Evolutionary conservation across 2,329 filamentous ascomycete species (phyloP), one percentile per base, ranked within the genome.

Genomic region (Periconia sp.): DNA sequence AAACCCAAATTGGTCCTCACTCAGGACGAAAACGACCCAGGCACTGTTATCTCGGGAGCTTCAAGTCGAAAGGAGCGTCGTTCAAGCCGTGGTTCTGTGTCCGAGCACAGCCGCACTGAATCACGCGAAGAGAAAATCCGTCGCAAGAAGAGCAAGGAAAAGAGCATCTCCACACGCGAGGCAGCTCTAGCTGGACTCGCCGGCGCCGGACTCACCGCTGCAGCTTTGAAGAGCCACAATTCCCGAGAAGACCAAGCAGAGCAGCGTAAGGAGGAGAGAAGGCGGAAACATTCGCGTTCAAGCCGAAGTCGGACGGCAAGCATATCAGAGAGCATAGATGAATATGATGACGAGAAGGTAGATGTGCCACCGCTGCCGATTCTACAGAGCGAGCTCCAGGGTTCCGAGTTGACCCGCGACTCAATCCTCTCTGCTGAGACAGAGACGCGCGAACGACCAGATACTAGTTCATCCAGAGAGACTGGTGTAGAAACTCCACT

Each of bases 381-480:
- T 44, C 81, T 96, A 57, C 88, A 89, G 73, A 96, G 92, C 73
- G 90, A 91, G 52, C 84, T 96, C 53, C 89, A 90, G 60, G 85
- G 89, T 41, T 96, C 93, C 0, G 92, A 97, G 48, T 75, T 97
- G 51, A 97, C 93, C 0, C 83, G 93, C 62, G 89, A 89, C 15
- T 97, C 93, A 0, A 90, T 97, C 50, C 76, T 94, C 17, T 94
- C 92, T 6, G 89, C 90, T 30, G 86, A 89, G 27, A 90, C 90
- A 0, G 90, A 91, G 59, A 71, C 69, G 1, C 69, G 65, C 19
- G 63, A 65, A 11, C 80, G 86, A 48, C 88, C 90, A 15, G 81
- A 83, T 45, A 90, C 89, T 17, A 85, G 87, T 19, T 87, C 81
- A 6, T 65, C 86, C 82, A 63, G 83, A 83, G 74, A 74, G 47